Base-by-base conservation (phyloP, 768 basidiomycete genomes). In the Phanerodontia chrysosporium region DNA sequence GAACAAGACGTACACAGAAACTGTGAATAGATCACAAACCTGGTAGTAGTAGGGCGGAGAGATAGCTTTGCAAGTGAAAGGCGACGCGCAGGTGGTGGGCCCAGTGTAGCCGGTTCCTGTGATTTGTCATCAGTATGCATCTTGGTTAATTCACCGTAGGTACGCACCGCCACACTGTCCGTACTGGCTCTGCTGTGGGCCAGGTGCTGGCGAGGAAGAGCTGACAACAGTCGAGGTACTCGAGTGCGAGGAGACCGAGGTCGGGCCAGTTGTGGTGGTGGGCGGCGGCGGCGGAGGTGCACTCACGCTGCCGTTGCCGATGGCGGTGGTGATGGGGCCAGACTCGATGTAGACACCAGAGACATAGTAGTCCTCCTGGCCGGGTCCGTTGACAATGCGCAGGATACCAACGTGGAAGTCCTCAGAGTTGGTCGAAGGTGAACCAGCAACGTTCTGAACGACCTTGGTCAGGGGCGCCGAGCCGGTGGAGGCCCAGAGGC, bases 351-450 rank as follows among this genome's bases (percentile, higher is more conserved):
- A 86, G 52, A 86, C 83, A 32, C 83, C 82, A 56, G 79, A 72
- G 73, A 83, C 74, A 70, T 80, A 85, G 77, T 78, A 86, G 64
- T 85, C 80, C 67, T 84, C 83, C 10, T 76, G 68, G 30, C 69
- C 68, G 46, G 75, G 67, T 39, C 69, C 75, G 66, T 79, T 81
- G 22, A 79, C 74, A 60, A 86, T 72, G 58, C 83, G 80, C 35
- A 85, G 78, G 25, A 85, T 82, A 42, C 83, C 83, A 51, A 86
- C 73, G 72, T 85, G 85, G 74, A 76, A 86, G 69, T 84, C 83
- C 30, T 72, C 80, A 21, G 81, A 83, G 71, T 84, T 83, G 52
- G 84, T 85, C 12, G 76, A 82, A 0, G 83, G 77, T 24, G 76
- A 76, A 1, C 80, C 80, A 6, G 76, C 69, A 21, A 78, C 62